Evolutionary conservation across 805 yeast species (phyloP).

Genomic region (Torulaspora maleeae): DNA sequence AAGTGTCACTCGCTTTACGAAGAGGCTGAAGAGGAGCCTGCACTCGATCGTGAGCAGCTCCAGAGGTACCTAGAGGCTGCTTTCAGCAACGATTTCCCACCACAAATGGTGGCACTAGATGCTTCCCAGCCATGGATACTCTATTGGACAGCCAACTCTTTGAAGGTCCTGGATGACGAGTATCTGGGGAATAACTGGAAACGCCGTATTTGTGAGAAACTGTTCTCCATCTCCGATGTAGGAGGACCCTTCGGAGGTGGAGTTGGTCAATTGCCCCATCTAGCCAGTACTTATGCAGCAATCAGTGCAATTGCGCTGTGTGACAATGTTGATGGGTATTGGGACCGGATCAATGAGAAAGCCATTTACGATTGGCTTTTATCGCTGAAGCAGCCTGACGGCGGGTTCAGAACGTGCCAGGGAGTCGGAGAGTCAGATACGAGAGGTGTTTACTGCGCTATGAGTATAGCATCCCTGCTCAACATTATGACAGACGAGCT

Average conservation of each 20-base stretch:
- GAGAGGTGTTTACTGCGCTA: constrained; percentile 81
- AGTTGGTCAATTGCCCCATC: constrained; percentile 70
- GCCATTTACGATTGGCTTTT: constrained; percentile 61
- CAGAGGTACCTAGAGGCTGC: constrained; percentile 40
- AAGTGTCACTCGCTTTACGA: constrained; percentile 17
- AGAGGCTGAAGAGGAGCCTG: constrained; percentile 1
- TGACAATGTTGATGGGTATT: constrained; percentile 40
- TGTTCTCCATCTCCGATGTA: constrained; percentile 29
- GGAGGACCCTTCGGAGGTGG: constrained; percentile 88
- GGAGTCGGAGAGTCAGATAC: constrained; percentile 74
- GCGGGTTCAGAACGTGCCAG: constrained; percentile 52
- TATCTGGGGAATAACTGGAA: constrained; percentile 28
- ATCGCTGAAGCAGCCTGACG: constrained; percentile 57
- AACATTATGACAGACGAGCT: constrained; percentile 61
- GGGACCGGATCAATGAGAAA: constrained; percentile 43
- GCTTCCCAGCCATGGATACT: constrained; percentile 91
- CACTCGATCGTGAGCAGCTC: constrained; percentile 38
- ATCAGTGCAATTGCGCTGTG: constrained; percentile 55
- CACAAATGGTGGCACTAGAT: constrained; percentile 54
- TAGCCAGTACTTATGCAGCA: constrained; percentile 81
- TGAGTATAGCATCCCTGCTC: constrained; percentile 65
- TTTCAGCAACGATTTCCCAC: constrained; percentile 45
- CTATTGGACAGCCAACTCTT: constrained; percentile 73
- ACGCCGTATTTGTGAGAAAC: constrained; percentile 30
- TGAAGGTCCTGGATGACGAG: constrained; percentile 39